Evolutionary conservation across 2,329 filamentous ascomycete species (phyloP), one percentile per base, ranked within the genome.

Genomic region (Colletotrichum tanaceti): DNA sequence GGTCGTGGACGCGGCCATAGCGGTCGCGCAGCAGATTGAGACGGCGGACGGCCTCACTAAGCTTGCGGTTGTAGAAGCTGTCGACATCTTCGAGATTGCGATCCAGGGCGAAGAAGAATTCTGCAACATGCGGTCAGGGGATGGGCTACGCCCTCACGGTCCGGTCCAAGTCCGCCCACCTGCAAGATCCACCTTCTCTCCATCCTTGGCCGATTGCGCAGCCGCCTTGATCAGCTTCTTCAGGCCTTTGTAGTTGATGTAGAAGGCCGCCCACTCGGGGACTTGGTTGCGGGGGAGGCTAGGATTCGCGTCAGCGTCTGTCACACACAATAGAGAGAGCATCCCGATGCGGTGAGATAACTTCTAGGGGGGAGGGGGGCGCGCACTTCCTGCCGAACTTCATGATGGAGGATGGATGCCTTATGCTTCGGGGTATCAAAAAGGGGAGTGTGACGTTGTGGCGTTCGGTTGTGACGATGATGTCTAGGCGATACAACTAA

Each of bases 71-170:
- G 85, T 98, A 98, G 80, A 99, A 98, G 59, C 89, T 88, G 80
- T 98, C 94, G 78, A 99, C 95, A 81, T 97, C 92, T 84, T 99
- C 96, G 76, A 99, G 90, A 78, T 98, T 98, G 75, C 96, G 93
- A 78, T 99, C 96, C 79, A 99, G 90, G 72, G 91, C 93, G 80
- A 95, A 97, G 84, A 98, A 97, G 86, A 99, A 97, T 80, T 94
- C 96, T 98, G 83, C 75, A 74, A 71, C 70, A 73, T 71, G 72
- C 73, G 71, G 78, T 81, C 78, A 82, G 80, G 78, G 73, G 74
- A 76, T 72, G 74, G 75, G 74, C 73, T 74, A 71, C 73, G 75
- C 74, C 72, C 71, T 63, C 57, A 62, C 52, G 54, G 53, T 73
- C 63, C 71, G 58, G 63, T 76, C 75, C 73, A 75, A 78, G 75